Conservation (phyloP, 345 rosid genomes). For the Arabis alpina region DNA sequence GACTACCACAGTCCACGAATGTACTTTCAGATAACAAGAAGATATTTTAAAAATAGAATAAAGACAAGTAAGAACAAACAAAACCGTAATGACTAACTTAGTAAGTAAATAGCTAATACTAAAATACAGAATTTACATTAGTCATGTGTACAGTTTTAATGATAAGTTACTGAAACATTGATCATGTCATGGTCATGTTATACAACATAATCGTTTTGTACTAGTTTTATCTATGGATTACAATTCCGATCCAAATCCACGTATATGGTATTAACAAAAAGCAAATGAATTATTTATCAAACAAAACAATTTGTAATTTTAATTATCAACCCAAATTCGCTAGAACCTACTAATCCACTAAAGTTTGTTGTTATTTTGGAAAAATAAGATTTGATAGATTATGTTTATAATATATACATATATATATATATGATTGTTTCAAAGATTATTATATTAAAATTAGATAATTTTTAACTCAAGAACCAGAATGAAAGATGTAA, state of each 20-base stretch:
- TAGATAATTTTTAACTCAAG: not conserved
- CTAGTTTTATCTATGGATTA: no score
- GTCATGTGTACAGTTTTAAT: not conserved
- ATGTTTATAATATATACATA: not conserved
- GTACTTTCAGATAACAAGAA: constrained; percentile 16
- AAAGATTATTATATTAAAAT: not conserved
- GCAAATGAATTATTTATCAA: not conserved
- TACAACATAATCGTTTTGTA: no score
- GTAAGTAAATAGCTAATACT: not conserved
- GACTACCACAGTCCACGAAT: constrained; percentile 39
- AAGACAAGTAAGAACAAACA: constrained; percentile 21
- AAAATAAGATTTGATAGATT: not conserved
- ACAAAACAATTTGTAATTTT: not conserved
- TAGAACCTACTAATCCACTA: not conserved
- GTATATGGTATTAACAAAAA: no score
- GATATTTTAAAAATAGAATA: not conserved
- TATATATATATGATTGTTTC: not conserved
- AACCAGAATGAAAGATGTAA: not conserved
- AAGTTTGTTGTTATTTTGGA: not conserved
- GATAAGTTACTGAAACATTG: not conserved
- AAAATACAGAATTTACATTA: constrained; percentile 1
- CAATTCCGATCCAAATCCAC: no score
- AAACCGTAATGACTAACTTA: constrained; percentile 1
- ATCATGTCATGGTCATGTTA: no score
- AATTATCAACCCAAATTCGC: not conserved